phyloP scores from a whole-genome alignment of 345 rosid species.

The Lepidium africanum region DNA sequence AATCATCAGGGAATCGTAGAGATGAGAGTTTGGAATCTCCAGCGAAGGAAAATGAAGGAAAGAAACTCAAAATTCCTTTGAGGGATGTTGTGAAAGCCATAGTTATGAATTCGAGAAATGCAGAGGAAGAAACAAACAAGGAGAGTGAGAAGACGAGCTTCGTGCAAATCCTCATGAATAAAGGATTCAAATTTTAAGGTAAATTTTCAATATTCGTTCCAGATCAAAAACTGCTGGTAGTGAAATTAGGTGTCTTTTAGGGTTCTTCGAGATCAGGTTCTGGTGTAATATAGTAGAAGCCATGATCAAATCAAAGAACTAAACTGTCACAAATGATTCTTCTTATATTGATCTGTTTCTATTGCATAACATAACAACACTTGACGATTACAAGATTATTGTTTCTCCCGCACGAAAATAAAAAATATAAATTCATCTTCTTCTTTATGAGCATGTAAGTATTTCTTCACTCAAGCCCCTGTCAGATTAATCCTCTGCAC shows the following conservation, averaged over 20 bases:
- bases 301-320: neutral
- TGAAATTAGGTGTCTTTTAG: neutral
- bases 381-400: neutral
- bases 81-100: conserved; percentile 29
- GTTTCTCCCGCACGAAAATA: conserved; percentile 7
- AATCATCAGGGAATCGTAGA: neutral
- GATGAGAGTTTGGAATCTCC: neutral
- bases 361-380: neutral
- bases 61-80: conserved; percentile 18
- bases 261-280: conserved; percentile 2
- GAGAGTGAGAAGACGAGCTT: conserved; percentile 8
- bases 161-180: conserved; percentile 1
- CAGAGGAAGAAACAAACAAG: neutral
- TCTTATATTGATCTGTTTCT: neutral
- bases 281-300: neutral
- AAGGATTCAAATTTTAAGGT: conserved; percentile 15
- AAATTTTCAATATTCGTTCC: neutral
- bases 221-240: neutral
- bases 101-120: conserved; percentile 14
- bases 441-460: neutral
- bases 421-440: neutral
- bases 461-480: neutral
- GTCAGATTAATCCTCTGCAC: conserved; percentile 12
- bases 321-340: neutral
- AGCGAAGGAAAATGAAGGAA: neutral